Evolutionary conservation across 1,284 basidiomycete genomes (phyloP).

Genomic region (Tylopilus sp.): DNA sequence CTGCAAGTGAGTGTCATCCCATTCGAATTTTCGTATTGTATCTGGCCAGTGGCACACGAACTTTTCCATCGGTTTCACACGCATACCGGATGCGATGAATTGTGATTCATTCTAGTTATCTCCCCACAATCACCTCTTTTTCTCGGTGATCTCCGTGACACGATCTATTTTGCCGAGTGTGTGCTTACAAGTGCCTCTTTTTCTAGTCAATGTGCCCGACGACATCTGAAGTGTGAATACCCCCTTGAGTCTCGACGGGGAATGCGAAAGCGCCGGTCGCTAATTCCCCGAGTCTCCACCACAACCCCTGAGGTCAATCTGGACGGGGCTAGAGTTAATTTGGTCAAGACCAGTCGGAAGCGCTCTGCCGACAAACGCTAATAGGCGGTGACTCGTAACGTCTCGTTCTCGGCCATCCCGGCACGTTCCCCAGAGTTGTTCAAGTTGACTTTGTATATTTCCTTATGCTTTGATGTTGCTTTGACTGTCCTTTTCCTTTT

Average conservation of each 20-base stretch:
- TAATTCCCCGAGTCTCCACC: constrained; percentile 30
- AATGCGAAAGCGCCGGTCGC: constrained; percentile 49
- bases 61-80: constrained; percentile 10
- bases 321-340: constrained; percentile 20
- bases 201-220: constrained; percentile 57
- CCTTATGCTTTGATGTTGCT: constrained; percentile 17
- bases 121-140: constrained; percentile 21
- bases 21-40: background rate
- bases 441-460: constrained; percentile 9
- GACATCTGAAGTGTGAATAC: constrained; percentile 56
- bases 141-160: constrained; percentile 20
- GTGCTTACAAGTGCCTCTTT: constrained; percentile 22
- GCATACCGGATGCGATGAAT: constrained; percentile 6
- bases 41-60: constrained; percentile 1
- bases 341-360: constrained; percentile 27
- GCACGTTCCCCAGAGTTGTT: background rate
- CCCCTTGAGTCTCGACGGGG: constrained; percentile 57
- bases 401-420: constrained; percentile 5
- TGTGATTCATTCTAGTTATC: constrained; percentile 13
- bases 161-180: constrained; percentile 7
- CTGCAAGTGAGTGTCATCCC: constrained; percentile 53
- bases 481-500: constrained; percentile 3
- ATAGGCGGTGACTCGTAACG: constrained; percentile 11
- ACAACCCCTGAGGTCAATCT: constrained; percentile 23
- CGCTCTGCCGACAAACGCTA: constrained; percentile 28